Evolutionary conservation across 768 basidiomycete genomes (phyloP), one percentile per base, ranked within the genome.

Genomic region (Boletus fagicola): DNA sequence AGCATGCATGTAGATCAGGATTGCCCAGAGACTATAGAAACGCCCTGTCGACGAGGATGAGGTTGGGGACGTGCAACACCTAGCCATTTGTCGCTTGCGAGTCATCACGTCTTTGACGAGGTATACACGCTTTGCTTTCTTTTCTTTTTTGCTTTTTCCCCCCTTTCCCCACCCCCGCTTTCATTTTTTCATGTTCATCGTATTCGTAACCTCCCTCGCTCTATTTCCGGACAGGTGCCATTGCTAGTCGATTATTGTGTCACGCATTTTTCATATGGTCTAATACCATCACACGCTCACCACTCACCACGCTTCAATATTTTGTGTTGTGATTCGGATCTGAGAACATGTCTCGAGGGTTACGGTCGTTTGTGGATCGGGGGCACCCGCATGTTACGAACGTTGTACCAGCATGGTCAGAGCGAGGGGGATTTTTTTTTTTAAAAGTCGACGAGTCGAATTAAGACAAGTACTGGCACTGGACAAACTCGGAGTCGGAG

Each of bases 221-320:
- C 36, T 49, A 42, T 33, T 57, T 26, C 42, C 2, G 18, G 49
- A 53, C 39, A 12, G 22, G n/a, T 36, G 20, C 8, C 35, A 48
- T 47, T 26, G 47, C 53, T 53, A 22, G 51, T 52, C 44, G 28
- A 54, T 31, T n/a, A 30, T 54, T 20, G 24, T 63, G 53, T 42
- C 28, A 42, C 49, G 31, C 53, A 57, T 49, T n/a, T 28, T 49
- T 50, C 30, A 42, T 39, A 31, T 48, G 47, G 50, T 49, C 12
- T 35, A 63, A 65, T 65, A 60, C 57, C 64, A 66, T 45, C 53
- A 43, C 52, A 56, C 48, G 24, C 60, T 58, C 60, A 61, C 63
- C 60, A 24, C 63, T 62, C 60, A 61, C 63, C 60, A 24, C 63
- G 63, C 61, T n/a, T 40, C 0, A 28, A 28, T 28, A 15, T 51